A percentile compares a stretch with the other conserved stretches of the same genome.
These are phyloP conservation scores for Lactarius quietus DNA, from an alignment of 768 basidiomycete species.

Conservation along the genomic window DNA sequence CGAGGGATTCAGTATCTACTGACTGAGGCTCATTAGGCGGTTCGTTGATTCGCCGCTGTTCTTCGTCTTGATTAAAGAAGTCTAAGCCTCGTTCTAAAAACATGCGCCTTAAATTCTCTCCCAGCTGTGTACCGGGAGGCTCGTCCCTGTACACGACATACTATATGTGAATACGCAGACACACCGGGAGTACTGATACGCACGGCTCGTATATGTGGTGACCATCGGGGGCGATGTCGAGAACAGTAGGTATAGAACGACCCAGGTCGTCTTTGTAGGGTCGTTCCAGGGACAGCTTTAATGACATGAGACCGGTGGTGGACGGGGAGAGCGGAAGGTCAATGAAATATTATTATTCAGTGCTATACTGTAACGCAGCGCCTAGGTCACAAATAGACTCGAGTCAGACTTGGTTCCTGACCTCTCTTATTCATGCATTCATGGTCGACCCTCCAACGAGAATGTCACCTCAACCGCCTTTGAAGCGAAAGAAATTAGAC, in stretches of 20 bases:
- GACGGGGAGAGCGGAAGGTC: neutral
- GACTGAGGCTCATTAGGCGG: conserved; percentile 28
- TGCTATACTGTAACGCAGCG: too few relatives aligned
- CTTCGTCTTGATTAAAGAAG: conserved; percentile 59
- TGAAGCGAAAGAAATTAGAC: conserved; percentile 65
- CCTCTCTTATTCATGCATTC: neutral
- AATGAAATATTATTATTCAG: neutral
- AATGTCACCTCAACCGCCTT: conserved; percentile 29
- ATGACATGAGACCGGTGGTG: conserved; percentile 46
- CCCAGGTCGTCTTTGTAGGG: conserved; percentile 81
- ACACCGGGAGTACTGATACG: conserved; percentile 28
- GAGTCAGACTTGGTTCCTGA: neutral
- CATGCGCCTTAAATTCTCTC: conserved; percentile 62
- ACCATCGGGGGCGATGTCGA: conserved; percentile 70
- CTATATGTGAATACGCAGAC: conserved; percentile 6
- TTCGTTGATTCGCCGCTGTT: conserved; percentile 21
- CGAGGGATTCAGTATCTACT: conserved; percentile 33
- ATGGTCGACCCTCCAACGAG: conserved; percentile 15
- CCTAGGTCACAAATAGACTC: neutral
- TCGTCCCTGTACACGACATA: conserved; percentile 35
- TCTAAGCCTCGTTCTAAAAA: conserved; percentile 71
- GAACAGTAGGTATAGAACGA: conserved; percentile 53
- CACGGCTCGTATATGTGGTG: conserved; percentile 71
- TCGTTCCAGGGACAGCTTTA: conserved; percentile 67
- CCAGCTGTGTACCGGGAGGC: conserved; percentile 55